Base-by-base conservation (phyloP, 2,329 filamentous ascomycete species). In the Grosmannia huntii region DNA sequence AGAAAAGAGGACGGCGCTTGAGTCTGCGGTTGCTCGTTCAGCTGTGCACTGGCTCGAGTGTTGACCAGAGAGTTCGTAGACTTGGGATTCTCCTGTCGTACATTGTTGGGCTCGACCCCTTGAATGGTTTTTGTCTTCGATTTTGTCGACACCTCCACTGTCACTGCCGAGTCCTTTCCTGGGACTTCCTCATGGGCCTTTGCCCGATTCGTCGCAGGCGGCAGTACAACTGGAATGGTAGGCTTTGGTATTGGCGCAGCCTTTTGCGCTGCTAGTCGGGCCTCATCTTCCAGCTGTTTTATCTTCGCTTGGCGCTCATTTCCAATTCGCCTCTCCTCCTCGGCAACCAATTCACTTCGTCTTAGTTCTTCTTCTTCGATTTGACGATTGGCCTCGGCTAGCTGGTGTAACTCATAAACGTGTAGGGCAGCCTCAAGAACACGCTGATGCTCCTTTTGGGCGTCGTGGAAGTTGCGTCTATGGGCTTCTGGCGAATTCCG, bases 401-500 rank as follows among this genome's bases (percentile, higher is more conserved):
- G 52, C 33, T 63, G 58, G 56, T 66, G 62, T 48, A 64, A 56
- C 25, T 63, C 61, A 19, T 64, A 61, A 12, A 63, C 64, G 33
- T 66, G 61, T 21, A 66, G 50, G 0, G 64, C 64, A 5, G 61
- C 59, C 9, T 62, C 55, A 2, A 66, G 61, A 7, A 68, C 61
- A 1, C 65, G 64, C 3, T 66, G 66, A 41, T 70, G 68, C 57
- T 68, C 66, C 48, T 61, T 63, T 54, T 64, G 66, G 16, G 68
- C 66, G 2, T 63, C 59, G 48, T 68, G 66, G 21, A 68, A 63
- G 19, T 69, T 63, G 28, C 62, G 61, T n/a, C 60, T 62, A 51
- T 69, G 68, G 3, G 66, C 66, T 52, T 66, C 67, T 51, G 68
- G 68, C 2, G 69, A 69, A 57, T 71, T 71, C 33, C 69, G 65